These are phyloP conservation scores for Coniella lustricola DNA, from an alignment of 2,329 filamentous ascomycete species.

Conservation along the genomic window DNA sequence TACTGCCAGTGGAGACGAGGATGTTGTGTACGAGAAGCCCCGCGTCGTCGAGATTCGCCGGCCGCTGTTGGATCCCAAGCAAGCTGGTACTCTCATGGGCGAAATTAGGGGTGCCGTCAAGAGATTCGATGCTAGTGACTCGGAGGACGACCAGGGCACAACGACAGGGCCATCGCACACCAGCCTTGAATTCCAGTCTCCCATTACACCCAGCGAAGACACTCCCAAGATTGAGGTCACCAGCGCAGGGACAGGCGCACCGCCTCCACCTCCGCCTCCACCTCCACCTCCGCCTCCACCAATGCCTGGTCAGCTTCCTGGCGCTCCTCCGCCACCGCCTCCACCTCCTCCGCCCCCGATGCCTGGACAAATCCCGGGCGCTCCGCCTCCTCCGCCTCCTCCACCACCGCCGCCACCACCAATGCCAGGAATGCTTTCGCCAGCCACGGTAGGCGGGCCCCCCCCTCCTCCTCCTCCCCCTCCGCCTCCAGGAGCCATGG, in stretches of 20 bases:
- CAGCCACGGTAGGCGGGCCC: conserved; percentile 20
- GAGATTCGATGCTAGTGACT: conserved; percentile 65
- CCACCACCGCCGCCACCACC: conserved; percentile 40
- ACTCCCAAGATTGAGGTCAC: conserved; percentile 55
- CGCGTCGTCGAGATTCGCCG: conserved; percentile 71
- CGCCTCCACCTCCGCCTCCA: conserved; percentile 29
- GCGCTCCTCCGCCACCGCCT: conserved; percentile 32
- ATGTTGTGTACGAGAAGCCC: conserved; percentile 68
- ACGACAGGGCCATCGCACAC: conserved; percentile 71
- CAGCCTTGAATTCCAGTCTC: conserved; percentile 64
- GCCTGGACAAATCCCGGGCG: conserved; percentile 34
- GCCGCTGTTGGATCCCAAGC: conserved; percentile 58
- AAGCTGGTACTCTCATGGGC: conserved; percentile 56
- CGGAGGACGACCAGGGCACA: conserved; percentile 59
- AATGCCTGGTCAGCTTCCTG: conserved; percentile 36
- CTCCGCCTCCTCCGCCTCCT: conserved; percentile 37
- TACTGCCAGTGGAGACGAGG: conserved; percentile 44
- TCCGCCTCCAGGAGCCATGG: conserved; percentile 35
- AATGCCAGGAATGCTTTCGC: conserved; percentile 19
- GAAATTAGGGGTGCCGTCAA: conserved; percentile 73
- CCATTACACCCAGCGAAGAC: conserved; percentile 59
- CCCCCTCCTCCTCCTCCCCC: conserved; percentile 34
- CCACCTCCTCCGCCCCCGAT: conserved; percentile 40
- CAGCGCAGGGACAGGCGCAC: conserved; percentile 29
- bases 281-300: conserved; percentile 36